These are phyloP conservation scores for Aspergillus incahuasiensis DNA, from an alignment of 495 filamentous ascomycete genomes.

Conservation along the genomic window DNA sequence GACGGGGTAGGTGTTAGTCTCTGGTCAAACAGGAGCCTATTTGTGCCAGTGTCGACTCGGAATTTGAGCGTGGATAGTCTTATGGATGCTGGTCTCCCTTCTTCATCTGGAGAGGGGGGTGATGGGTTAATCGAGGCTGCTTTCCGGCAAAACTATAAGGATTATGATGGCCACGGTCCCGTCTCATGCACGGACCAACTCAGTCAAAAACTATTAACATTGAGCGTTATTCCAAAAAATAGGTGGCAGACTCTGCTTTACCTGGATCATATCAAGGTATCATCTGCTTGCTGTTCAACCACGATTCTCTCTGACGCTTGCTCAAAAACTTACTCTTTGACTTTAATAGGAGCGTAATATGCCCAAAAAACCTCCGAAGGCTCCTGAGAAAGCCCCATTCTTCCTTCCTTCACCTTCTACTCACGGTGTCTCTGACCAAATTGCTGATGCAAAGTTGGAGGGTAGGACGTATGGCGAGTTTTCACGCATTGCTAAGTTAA, in stretches of 20 bases:
- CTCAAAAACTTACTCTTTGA: slow-evolving; percentile 2
- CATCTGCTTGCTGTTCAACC: not conserved
- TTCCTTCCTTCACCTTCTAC: slow-evolving; percentile 66
- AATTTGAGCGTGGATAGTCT: slow-evolving; percentile 75
- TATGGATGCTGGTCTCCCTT: slow-evolving; percentile 55
- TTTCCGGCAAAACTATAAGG: slow-evolving; percentile 50
- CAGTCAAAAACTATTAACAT: slow-evolving; percentile 71
- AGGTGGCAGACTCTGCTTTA: slow-evolving; percentile 92
- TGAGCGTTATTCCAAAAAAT: slow-evolving; percentile 82
- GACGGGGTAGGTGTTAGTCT: slow-evolving; percentile 84
- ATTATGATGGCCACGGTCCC: slow-evolving; percentile 44
- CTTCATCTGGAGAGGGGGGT: slow-evolving; percentile 79
- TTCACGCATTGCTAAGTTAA: slow-evolving; percentile 2
- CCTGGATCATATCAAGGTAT: slow-evolving; percentile 76
- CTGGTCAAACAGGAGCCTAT: slow-evolving; percentile 90
- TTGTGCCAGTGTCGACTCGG: slow-evolving; percentile 77
- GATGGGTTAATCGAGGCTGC: slow-evolving; percentile 66
- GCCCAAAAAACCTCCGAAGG: slow-evolving; percentile 84
- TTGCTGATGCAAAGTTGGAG: slow-evolving; percentile 25
- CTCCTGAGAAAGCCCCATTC: slow-evolving; percentile 91
- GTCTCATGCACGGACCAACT: slow-evolving; percentile 66
- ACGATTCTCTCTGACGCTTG: not conserved
- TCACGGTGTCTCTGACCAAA: slow-evolving; percentile 20
- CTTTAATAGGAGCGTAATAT: slow-evolving; percentile 70
- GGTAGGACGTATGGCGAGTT: slow-evolving; percentile 20